Conservation (phyloP, 176 grass and related monocot genomes). For the Phoenix roebelenii region DNA sequence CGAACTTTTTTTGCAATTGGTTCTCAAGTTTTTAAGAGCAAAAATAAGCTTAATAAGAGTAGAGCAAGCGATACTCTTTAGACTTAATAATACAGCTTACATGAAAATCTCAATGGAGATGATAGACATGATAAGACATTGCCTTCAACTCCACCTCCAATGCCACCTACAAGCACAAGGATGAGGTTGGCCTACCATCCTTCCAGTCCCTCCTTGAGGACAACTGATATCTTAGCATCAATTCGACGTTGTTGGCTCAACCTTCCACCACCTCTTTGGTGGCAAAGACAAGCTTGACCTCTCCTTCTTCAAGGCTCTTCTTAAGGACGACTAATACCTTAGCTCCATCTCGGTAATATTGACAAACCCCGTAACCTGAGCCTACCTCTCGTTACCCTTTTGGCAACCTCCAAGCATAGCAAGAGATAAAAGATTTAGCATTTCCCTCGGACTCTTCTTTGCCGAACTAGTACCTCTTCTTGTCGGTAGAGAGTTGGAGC, state of each 20-base stretch:
- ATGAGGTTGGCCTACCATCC: constrained; percentile 40
- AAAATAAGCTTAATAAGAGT: not conserved
- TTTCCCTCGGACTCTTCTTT: constrained; percentile 6
- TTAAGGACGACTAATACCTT: no score
- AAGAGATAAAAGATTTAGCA: no score
- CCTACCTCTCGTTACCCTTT: no score
- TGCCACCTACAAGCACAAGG: constrained; percentile 9
- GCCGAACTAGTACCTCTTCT: constrained; percentile 16
- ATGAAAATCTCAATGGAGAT: constrained; percentile 33
- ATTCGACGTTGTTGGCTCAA: constrained; percentile 20
- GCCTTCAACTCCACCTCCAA: constrained; percentile 9
- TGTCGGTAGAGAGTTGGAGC: not conserved
- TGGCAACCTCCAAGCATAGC: no score
- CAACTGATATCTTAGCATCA: constrained; percentile 5
- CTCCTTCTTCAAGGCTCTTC: no score
- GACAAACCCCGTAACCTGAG: no score
- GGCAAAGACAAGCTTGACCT: constrained; percentile 24
- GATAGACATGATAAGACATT: constrained; percentile 1
- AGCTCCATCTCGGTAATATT: no score
- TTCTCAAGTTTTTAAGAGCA: not conserved
- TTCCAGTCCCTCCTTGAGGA: constrained; percentile 24
- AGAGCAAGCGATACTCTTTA: constrained; percentile 3
- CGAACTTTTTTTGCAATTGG: no score
- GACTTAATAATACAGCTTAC: constrained; percentile 3
- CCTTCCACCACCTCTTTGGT: constrained; percentile 14